phyloP scores from a whole-genome alignment of 495 filamentous ascomycete species.

The Clohesyomyces aquaticus region DNA sequence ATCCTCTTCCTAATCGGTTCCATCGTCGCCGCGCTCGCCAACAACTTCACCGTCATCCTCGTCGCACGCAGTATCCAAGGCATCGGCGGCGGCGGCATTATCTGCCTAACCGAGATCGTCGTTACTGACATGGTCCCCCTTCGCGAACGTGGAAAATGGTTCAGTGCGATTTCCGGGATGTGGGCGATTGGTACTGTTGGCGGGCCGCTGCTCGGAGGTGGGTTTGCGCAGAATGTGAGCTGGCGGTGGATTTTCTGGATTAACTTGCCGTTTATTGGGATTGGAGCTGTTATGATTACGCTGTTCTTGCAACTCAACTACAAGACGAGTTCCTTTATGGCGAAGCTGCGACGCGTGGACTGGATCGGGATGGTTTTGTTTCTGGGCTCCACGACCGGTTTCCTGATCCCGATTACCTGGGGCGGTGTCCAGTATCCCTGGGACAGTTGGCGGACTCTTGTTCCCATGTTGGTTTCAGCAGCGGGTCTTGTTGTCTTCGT shows the following conservation, averaged over 20 bases:
- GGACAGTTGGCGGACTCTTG: slow-evolving; percentile 54
- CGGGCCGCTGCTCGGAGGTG: slow-evolving; percentile 70
- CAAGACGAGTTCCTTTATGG: slow-evolving; percentile 38
- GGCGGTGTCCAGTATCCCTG: slow-evolving; percentile 59
- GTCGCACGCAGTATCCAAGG: slow-evolving; percentile 70
- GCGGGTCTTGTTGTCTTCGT: slow-evolving; percentile 43
- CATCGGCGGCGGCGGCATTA: slow-evolving; percentile 71
- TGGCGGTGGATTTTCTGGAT: slow-evolving; percentile 65
- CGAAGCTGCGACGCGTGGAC: slow-evolving; percentile 46
- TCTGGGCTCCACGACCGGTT: slow-evolving; percentile 51
- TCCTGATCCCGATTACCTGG: slow-evolving; percentile 62
- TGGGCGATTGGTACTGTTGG: slow-evolving; percentile 65
- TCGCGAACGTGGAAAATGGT: slow-evolving; percentile 53
- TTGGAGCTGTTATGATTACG: slow-evolving; percentile 53
- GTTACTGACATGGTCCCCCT: slow-evolving; percentile 68
- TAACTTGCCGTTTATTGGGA: slow-evolving; percentile 59
- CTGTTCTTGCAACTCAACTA: slow-evolving; percentile 57
- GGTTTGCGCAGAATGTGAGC: slow-evolving; percentile 64
- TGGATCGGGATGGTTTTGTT: slow-evolving; percentile 55
- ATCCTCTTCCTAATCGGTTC: slow-evolving; percentile 62
- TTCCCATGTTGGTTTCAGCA: slow-evolving; percentile 44
- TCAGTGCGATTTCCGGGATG: slow-evolving; percentile 47
- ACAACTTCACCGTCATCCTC: slow-evolving; percentile 63
- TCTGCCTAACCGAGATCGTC: slow-evolving; percentile 65
- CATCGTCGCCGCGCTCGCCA: slow-evolving; percentile 61